These are phyloP conservation scores for Amanita rubescens DNA, from an alignment of 768 basidiomycete genomes.

Conservation along the genomic window DNA sequence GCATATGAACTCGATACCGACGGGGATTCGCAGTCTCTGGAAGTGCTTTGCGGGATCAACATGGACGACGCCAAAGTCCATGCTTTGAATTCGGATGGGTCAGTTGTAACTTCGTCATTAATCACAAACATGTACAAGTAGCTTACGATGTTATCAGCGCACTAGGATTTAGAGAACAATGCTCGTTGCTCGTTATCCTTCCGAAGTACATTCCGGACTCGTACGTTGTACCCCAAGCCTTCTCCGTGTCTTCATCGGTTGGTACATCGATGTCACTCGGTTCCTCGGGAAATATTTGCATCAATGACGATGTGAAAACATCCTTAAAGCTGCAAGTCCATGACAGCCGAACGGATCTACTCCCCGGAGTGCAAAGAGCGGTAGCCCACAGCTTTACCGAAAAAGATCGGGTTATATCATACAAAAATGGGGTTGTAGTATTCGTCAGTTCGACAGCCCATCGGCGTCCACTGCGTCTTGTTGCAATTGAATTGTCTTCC, in stretches of 20 bases:
- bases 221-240: slow-evolving; percentile 2
- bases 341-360: not conserved
- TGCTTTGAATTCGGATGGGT: slow-evolving; percentile 5
- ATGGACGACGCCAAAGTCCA: not conserved
- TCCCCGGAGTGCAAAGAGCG: not conserved
- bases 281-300: not conserved
- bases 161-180: not conserved
- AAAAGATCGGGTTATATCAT: not conserved
- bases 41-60: not conserved
- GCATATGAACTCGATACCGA: not conserved
- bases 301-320: not conserved
- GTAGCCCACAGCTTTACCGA: not conserved
- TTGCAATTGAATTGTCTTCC: not conserved
- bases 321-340: slow-evolving; percentile 3
- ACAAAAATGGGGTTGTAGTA: not conserved
- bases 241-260: slow-evolving; percentile 2
- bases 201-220: slow-evolving; percentile 3
- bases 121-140: not conserved
- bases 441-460: not conserved
- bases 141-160: not conserved
- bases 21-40: not conserved
- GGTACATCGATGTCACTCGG: not conserved
- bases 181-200: slow-evolving; percentile 5
- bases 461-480: not conserved
- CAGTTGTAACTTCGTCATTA: not conserved